Base-by-base conservation (phyloP, 495 filamentous ascomycete genomes). In the Penicillium cosmopolitanum region DNA sequence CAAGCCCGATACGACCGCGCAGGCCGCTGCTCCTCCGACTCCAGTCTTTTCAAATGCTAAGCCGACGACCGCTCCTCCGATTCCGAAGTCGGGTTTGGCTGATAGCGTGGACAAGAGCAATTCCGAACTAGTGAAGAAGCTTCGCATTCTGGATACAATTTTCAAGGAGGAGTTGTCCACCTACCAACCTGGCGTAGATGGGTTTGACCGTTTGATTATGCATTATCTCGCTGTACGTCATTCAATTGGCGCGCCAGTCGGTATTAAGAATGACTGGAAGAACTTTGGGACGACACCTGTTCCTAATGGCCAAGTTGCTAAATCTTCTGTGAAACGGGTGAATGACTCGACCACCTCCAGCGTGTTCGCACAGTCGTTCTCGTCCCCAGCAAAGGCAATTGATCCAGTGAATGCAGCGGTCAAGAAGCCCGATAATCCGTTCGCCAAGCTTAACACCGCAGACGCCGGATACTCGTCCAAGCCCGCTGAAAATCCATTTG, bases 281-380 rank as follows among this genome's bases (percentile, higher is more conserved):
- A 12, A 5, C 21, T 9, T 48, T 13, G 46, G 21, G 11, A 10
- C 23, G 10, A 5, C 46, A 23, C 21, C 21, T 36, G n/a, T 28
- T 1, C 21, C 43, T 5, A 53, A 47, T 16, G 28, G 16, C 6
- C 25, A 19, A 8, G 12, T 23, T 12, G 52, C 28, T n/a, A 15
- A 15, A n/a, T 16, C 25, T 1, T 21, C 53, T 31, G 40, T 16
- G 11, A 40, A 57, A 25, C 58, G 55, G 18, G 51, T 58, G 31
- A 66, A 66, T n/a, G 63, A 65, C 21, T 77, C 77, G 16, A 64
- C 67, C 3, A 79, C 77, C 16, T 69, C 74, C 3, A 73, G 40
- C 52, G 70, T 77, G 18, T 80, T 80, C 36, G 75, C 76, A n/a
- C 68, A 73, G 55, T 76, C 77, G 11, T 79, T 79, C 40, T 77